Evolutionary conservation across 768 basidiomycete genomes (phyloP), one percentile per base, ranked within the genome.

Genomic region (Suillus discolor): DNA sequence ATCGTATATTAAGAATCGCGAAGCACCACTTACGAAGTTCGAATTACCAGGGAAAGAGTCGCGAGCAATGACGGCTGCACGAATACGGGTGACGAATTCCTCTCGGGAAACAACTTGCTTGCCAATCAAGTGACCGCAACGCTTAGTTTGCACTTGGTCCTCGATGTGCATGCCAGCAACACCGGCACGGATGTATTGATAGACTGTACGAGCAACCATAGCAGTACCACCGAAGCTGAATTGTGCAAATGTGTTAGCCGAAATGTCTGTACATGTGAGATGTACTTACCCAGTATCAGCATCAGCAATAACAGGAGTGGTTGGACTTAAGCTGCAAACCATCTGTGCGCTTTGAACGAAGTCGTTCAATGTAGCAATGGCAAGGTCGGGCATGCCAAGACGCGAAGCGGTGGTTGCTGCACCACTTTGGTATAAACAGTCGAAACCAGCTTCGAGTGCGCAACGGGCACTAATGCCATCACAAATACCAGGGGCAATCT

Each of bases 91-190:
- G 36, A 91, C 61, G 67, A 90, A 90, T 71, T 90, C 91, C 71
- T 92, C 90, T 1, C 89, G 84, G 7, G 89, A 90, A 42, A 93
- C 90, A 51, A 93, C 90, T 73, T 92, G 90, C 76, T 93, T 93
- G 57, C 92, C 91, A 73, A 91, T 82, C 53, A 93, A 78, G 73
- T 93, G 92, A 1, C 92, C 91, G 66, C 91, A 93, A 63, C 91
- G 74, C 75, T 92, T 92, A 1, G 89, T 92, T 73, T 92, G 91
- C 1, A 92, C 89, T 77, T 93, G 91, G 71, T 92, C 91, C 75
- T 93, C 91, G 45, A 93, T 92, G 73, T 93, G 91, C 71, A 91
- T 81, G 4, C 80, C 91, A 20, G 91, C 91, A 25, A 92, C 86
- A 36, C 91, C 91, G 16, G 89, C 85, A 55, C 83, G 83, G 5